A percentile compares a stretch with the other conserved stretches of the same genome.
Conservation (phyloP, 2,329 filamentous ascomycete genomes). For the Alternaria burnsii region DNA sequence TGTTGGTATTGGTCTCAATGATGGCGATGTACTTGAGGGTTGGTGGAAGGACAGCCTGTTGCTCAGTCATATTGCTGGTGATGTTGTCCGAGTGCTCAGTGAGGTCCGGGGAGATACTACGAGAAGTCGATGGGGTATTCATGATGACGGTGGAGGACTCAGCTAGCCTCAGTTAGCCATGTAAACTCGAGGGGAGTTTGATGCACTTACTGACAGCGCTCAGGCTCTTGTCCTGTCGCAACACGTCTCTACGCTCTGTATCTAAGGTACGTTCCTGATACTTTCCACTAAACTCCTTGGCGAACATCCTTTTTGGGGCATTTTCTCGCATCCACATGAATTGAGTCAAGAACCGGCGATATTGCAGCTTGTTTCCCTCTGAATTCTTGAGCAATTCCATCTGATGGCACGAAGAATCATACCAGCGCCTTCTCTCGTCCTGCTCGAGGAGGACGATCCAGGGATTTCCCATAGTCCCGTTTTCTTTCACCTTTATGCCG, state of each 20-base stretch:
- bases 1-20: neutral
- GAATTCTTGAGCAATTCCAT: too few species aligned
- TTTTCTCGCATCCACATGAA: neutral
- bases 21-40: slow-evolving; percentile 2
- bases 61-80: neutral
- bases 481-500: neutral
- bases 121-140: too few species aligned
- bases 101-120: too few species aligned
- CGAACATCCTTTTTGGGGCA: neutral
- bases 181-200: neutral
- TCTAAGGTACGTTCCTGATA: neutral
- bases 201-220: neutral
- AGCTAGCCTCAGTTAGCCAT: neutral
- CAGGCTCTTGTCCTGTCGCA: neutral
- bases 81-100: too few species aligned
- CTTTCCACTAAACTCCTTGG: neutral
- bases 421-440: too few species aligned
- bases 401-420: too few species aligned
- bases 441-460: too few species aligned
- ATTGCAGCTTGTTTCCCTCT: neutral
- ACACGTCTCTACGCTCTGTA: neutral
- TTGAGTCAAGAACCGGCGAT: neutral
- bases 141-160: too few species aligned
- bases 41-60: neutral
- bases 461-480: too few species aligned